Conservation (phyloP, 2,329 filamentous ascomycete genomes). For the Colletotrichum somersetense region DNA sequence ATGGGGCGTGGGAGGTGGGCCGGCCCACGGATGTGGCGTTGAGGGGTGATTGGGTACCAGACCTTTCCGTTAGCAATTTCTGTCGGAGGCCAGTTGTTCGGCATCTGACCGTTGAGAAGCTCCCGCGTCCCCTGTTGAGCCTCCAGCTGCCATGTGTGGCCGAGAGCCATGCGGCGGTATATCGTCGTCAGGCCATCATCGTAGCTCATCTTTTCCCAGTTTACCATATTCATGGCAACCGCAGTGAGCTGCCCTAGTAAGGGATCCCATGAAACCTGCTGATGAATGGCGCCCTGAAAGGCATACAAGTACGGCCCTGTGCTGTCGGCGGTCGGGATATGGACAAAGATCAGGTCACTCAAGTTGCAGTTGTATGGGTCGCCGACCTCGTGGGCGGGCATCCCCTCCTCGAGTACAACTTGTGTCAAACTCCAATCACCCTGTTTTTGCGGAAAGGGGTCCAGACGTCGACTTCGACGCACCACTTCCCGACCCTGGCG, state of each 20-base stretch:
- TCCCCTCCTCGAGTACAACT: not conserved
- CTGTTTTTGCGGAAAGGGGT: slow-evolving; percentile 13
- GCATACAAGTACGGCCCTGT: not conserved
- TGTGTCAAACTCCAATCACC: slow-evolving; percentile 20
- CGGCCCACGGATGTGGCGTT: not conserved
- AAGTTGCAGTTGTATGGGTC: slow-evolving; percentile 12
- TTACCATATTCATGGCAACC: slow-evolving; percentile 7
- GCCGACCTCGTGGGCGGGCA: slow-evolving; percentile 9
- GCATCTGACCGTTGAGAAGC: not conserved
- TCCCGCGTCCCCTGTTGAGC: not conserved
- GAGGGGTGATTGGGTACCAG: not conserved
- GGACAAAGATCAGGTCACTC: slow-evolving; percentile 25
- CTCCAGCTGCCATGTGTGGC: not conserved
- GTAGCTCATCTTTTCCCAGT: slow-evolving; percentile 8
- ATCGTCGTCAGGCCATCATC: not conserved
- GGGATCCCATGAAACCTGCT: slow-evolving; percentile 8
- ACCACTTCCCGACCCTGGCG: not conserved
- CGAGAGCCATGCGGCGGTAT: not conserved
- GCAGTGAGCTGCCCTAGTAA: not conserved
- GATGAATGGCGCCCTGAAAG: too few species aligned
- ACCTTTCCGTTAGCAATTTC: not conserved
- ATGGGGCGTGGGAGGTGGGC: not conserved
- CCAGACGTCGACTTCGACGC: too few species aligned
- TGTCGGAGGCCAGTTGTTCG: not conserved
- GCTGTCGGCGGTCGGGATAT: not conserved